Percentiles rank a stretch among this genome's conserved stretches.
Evolutionary conservation across 352 stramenopile species (phyloP).

Genomic region (Phytophthora cryptogea): DNA sequence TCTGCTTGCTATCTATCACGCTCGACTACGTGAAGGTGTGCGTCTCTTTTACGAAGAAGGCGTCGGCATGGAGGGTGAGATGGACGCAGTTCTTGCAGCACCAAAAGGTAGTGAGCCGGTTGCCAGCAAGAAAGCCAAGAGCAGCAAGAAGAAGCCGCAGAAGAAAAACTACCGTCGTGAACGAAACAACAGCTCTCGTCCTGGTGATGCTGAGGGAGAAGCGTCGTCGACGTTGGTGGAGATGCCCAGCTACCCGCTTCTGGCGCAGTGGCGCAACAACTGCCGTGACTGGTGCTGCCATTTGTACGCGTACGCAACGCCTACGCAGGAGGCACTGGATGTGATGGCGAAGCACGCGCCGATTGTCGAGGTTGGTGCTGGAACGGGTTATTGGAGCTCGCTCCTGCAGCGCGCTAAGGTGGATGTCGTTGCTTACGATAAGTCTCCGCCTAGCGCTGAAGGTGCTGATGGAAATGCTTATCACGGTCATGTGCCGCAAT

Average conservation of each 20-base stretch:
- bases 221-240: constrained; percentile 35
- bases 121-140: constrained; percentile 29
- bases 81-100: constrained; percentile 68
- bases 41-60: constrained; percentile 81
- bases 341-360: constrained; percentile 55
- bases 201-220: constrained; percentile 4
- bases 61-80: constrained; percentile 78
- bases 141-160: constrained; percentile 63
- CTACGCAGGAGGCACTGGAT: constrained; percentile 54
- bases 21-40: constrained; percentile 66
- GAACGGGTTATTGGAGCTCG: constrained; percentile 90
- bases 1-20: constrained; percentile 62
- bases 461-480: constrained; percentile 51
- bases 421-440: constrained; percentile 79
- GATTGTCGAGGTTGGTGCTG: constrained; percentile 89
- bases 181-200: constrained; percentile 21
- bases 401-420: constrained; percentile 67
- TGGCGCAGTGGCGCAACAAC: constrained; percentile 78
- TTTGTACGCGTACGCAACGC: constrained; percentile 76
- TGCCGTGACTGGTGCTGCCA: constrained; percentile 79
- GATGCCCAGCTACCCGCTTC: constrained; percentile 66
- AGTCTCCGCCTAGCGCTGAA: constrained; percentile 44
- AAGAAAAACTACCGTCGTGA: constrained; percentile 70
- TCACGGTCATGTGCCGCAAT: constrained; percentile 68
- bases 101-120: constrained; percentile 26